Evolutionary conservation across 352 stramenopile genomes (phyloP).

Genomic region (Globisporangium cystogenes): DNA sequence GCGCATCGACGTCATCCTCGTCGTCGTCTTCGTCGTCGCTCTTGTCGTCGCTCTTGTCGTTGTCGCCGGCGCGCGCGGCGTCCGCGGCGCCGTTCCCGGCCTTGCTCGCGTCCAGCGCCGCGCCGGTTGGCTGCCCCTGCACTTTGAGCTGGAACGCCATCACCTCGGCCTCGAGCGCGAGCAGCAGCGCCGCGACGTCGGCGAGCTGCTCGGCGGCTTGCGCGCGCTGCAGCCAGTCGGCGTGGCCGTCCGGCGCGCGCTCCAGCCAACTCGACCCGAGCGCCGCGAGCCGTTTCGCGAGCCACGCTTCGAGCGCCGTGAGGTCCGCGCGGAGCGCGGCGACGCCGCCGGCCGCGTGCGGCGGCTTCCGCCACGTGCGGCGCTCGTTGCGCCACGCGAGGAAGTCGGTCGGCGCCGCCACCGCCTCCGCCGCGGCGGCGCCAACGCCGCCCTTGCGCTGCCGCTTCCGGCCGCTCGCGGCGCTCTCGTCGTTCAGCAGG

Average conservation of each 20-base stretch:
- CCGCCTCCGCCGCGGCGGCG: too few species aligned
- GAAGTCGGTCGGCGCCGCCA: constrained; percentile 25
- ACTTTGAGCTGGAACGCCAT: constrained; percentile 40
- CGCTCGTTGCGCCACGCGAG: constrained; percentile 54
- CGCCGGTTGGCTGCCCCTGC: constrained; percentile 8
- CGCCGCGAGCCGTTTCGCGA: constrained; percentile 48
- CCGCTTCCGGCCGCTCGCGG: constrained; percentile 42
- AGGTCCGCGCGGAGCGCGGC: constrained; percentile 56
- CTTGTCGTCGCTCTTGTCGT: constrained; percentile 67
- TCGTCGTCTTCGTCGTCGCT: constrained; percentile 73
- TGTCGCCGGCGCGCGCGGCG: constrained; percentile 14
- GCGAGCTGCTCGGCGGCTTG: constrained; percentile 25
- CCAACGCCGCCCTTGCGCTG: constrained; percentile 23
- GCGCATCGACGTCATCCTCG: constrained; percentile 60
- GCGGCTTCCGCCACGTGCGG: constrained; percentile 46
- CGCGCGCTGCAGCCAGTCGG: constrained; percentile 46
- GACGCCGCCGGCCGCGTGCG: constrained; percentile 27
- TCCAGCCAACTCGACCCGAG: constrained; percentile 62
- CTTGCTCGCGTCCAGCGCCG: not conserved
- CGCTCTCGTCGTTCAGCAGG: constrained; percentile 54
- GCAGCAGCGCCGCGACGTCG: constrained; percentile 34
- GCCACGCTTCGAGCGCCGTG: constrained; percentile 49
- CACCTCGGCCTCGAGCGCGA: constrained; percentile 62
- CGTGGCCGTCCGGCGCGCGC: constrained; percentile 22
- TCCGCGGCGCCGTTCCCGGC: not conserved